A percentile compares a stretch with the other conserved stretches of the same genome.
These are phyloP conservation scores for Vitis hybrid DNA, from an alignment of 177 flowering plant species.

Conservation along the genomic window DNA sequence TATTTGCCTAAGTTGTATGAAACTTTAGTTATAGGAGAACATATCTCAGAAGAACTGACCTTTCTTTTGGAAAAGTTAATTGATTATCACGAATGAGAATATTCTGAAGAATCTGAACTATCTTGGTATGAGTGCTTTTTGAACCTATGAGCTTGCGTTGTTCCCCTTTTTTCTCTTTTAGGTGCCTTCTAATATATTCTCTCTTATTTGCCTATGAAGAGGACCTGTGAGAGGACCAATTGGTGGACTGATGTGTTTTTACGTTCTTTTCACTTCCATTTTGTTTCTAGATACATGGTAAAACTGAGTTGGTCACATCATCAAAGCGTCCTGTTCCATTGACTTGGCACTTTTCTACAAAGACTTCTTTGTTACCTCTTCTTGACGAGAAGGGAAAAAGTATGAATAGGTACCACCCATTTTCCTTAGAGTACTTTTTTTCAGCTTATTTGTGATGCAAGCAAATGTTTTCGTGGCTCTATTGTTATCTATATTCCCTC, in stretches of 20 bases:
- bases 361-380: conserved; percentile 71
- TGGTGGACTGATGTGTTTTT: not conserved
- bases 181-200: no score
- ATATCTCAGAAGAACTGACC: no score
- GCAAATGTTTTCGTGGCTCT: not conserved
- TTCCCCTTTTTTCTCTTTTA: no score
- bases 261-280: conserved; percentile 1
- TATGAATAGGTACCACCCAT: conserved; percentile 68
- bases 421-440: not conserved
- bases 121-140: not conserved
- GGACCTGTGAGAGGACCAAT: not conserved
- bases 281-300: conserved; percentile 77
- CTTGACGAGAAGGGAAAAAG: conserved; percentile 81
- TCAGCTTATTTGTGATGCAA: not conserved
- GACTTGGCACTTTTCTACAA: conserved; percentile 92
- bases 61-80: no score
- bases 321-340: conserved; percentile 92
- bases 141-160: no score
- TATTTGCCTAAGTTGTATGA: no score
- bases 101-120: not conserved
- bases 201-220: no score
- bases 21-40: no score
- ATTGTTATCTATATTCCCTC: not conserved
- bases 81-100: not conserved
- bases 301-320: conserved; percentile 91